Percentiles rank a stretch among this genome's conserved stretches.
Evolutionary conservation across 73 alveolate genomes (phyloP).

Genomic region (Effrenium voratum): DNA sequence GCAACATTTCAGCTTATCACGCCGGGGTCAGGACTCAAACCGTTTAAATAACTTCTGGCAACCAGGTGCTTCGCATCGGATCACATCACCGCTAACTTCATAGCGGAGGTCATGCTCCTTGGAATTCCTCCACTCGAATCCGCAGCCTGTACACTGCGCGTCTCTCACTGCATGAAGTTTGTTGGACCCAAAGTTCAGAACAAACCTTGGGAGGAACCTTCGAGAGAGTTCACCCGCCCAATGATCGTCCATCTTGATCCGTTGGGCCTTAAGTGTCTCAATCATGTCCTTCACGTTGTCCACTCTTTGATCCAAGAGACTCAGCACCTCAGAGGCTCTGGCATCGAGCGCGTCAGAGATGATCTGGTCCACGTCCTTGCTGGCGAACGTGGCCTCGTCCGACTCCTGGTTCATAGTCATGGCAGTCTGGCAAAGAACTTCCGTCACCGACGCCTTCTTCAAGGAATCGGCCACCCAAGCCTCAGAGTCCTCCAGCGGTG

Average conservation of each 20-base stretch:
- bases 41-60: not conserved
- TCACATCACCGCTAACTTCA: not conserved
- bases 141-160: not conserved
- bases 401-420: not conserved
- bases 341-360: not conserved
- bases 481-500: constrained; percentile 33
- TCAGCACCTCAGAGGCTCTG: not conserved
- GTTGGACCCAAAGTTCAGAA: not conserved
- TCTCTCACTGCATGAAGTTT: not conserved
- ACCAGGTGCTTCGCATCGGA: not conserved
- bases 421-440: constrained; percentile 2
- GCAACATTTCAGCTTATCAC: not conserved
- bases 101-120: not conserved
- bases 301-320: not conserved
- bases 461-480: not conserved
- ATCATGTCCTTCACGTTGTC: not conserved
- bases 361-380: not conserved
- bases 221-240: not conserved
- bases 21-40: not conserved
- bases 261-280: not conserved
- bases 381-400: not conserved
- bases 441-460: not conserved
- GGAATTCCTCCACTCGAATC: not conserved
- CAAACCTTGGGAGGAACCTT: not conserved
- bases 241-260: not conserved